Evolutionary conservation across 106 monocot genomes (phyloP), one percentile per base, ranked within the genome.

Genomic region (Xerophyta viscosa): DNA sequence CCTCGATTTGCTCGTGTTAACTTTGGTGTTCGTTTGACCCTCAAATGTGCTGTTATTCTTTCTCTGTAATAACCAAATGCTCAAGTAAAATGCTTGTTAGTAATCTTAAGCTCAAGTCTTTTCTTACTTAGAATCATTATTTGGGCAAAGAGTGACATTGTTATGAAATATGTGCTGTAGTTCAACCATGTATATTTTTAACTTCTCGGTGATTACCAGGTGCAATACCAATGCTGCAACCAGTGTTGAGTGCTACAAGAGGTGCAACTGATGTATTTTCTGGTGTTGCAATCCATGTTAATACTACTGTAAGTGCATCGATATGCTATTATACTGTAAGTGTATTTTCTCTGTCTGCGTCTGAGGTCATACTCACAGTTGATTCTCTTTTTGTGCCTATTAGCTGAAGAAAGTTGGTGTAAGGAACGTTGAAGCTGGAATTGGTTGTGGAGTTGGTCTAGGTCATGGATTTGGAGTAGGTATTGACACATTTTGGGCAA

Each of bases 391-490:
- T 58, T 22, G 22, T 62, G 59, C 22, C 41, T 37, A 46, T 57
- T 61, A 88, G 84, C 33, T 96, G 54, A 76, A 66, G 41, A 79
- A 70, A 47, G 26, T 85, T 2, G 84, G 88, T 54, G 57, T 85
- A 31, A 85, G 76, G 53, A 75, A 79, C 41, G 57, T 96, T 64
- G 77, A 96, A 79, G 84, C 84, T 30, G 94, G 84, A 26, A 44
- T 88, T 68, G 84, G 94, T 51, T 96, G 88, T 48, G 81, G 94
- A n/a, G 69, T 96, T 71, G 88, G 88, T 26, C 10, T 96, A 13
- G 94, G 94, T 24, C 85, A 88, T 73, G 86, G 91, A 50, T 96
- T 96, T 74, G 88, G 94, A 63, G 76, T 82, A 46, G 88, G 94
- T 96, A 81, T 42, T 36, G n/a, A n/a, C n/a, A n/a, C n/a, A n/a